phyloP scores from a whole-genome alignment of 441 rosid species.

The Melastoma candidum region DNA sequence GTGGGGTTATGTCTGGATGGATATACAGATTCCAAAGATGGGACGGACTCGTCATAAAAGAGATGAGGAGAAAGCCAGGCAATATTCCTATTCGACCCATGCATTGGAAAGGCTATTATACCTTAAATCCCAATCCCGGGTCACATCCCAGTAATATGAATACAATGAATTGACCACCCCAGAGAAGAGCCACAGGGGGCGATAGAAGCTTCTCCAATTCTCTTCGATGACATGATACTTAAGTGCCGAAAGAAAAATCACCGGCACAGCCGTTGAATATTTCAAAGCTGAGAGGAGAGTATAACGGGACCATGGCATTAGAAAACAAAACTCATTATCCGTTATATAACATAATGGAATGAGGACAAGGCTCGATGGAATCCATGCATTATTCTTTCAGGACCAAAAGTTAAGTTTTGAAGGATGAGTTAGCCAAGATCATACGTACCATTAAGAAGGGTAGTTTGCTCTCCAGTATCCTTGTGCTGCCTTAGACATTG shows the following conservation, averaged over 20 bases:
- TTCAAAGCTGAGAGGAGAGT: conserved; percentile 54
- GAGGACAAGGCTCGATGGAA: too few relatives aligned
- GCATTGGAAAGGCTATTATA: conserved; percentile 18
- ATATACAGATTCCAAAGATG: too few relatives aligned
- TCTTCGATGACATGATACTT: conserved; percentile 70
- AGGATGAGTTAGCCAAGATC: conserved; percentile 5
- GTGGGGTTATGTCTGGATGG: too few relatives aligned
- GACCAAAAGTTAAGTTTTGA: not conserved
- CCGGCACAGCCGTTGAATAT: conserved; percentile 86
- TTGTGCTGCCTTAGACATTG: conserved; percentile 93
- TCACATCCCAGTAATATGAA: conserved; percentile 92
- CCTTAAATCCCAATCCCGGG: conserved; percentile 97
- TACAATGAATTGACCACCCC: conserved; percentile 68
- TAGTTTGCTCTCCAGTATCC: conserved; percentile 65
- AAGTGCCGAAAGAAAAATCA: conserved; percentile 93
- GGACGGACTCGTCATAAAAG: too few relatives aligned
- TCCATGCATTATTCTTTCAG: too few relatives aligned
- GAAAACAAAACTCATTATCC: not conserved
- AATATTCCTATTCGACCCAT: not conserved
- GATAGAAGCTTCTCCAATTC: conserved; percentile 69
- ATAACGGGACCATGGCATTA: not conserved
- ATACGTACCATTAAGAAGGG: conserved; percentile 67
- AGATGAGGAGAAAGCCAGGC: too few relatives aligned
- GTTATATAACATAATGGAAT: not conserved
- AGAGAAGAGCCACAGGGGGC: conserved; percentile 88